phyloP scores from a whole-genome alignment of 1,284 basidiomycete species.

The Cryptococcus jaspeensis region DNA sequence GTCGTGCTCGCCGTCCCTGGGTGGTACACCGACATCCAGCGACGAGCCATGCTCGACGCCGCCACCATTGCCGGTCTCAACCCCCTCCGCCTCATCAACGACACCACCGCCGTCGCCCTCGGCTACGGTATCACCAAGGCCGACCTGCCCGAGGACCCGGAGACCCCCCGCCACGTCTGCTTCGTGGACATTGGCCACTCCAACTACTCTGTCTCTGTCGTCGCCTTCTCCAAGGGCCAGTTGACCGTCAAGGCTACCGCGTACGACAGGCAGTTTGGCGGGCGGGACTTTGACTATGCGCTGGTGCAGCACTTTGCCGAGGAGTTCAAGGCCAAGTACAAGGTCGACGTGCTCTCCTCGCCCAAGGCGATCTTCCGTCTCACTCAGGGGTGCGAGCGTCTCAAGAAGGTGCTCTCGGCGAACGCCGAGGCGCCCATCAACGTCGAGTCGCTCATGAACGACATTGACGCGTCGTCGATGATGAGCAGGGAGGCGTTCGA shows the following conservation, averaged over 20 bases:
- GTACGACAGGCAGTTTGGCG: slow-evolving; percentile 86
- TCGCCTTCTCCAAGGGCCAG: slow-evolving; percentile 89
- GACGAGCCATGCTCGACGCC: slow-evolving; percentile 82
- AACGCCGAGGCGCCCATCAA: slow-evolving; percentile 82
- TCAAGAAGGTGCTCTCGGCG: slow-evolving; percentile 74
- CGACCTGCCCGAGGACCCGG: slow-evolving; percentile 75
- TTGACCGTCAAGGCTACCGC: slow-evolving; percentile 79
- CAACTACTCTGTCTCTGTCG: slow-evolving; percentile 75
- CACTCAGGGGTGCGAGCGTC: slow-evolving; percentile 68
- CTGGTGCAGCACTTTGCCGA: slow-evolving; percentile 81
- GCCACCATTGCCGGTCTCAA: slow-evolving; percentile 84
- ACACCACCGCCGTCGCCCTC: slow-evolving; percentile 86
- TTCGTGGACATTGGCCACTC: slow-evolving; percentile 94
- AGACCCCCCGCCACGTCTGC: slow-evolving; percentile 77
- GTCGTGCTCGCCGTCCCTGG: slow-evolving; percentile 91
- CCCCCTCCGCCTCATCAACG: slow-evolving; percentile 87
- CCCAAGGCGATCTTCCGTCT: slow-evolving; percentile 91
- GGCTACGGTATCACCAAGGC: slow-evolving; percentile 96
- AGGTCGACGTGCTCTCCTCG: slow-evolving; percentile 84
- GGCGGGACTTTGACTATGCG: slow-evolving; percentile 87
- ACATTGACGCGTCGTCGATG: slow-evolving; percentile 68
- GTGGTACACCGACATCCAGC: slow-evolving; percentile 90
- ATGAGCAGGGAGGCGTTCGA: slow-evolving; percentile 64
- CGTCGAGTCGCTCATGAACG: slow-evolving; percentile 91
- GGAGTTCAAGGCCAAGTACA: slow-evolving; percentile 91